Percentiles rank a stretch among this genome's conserved stretches.
These are phyloP conservation scores for Salix exigua DNA, from an alignment of 345 rosid species.

Conservation along the genomic window DNA sequence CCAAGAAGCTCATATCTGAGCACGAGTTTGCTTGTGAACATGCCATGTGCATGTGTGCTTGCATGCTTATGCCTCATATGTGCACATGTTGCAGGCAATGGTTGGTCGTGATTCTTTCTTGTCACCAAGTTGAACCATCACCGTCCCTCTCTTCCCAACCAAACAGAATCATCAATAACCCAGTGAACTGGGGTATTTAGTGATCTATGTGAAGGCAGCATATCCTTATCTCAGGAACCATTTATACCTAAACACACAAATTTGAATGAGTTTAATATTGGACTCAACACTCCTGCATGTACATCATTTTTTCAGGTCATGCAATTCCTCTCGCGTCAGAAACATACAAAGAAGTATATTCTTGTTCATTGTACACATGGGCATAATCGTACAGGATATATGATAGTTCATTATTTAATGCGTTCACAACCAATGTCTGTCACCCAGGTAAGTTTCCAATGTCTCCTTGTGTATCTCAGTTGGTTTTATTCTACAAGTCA, in stretches of 20 bases:
- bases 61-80: neutral
- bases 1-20: neutral
- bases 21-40: neutral
- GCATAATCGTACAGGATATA: conserved; percentile 94
- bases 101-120: neutral
- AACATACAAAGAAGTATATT: conserved; percentile 68
- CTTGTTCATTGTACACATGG: conserved; percentile 99
- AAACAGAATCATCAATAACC: neutral
- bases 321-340: conserved; percentile 68
- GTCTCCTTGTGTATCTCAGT: neutral
- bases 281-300: neutral
- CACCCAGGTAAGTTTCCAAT: conserved; percentile 51
- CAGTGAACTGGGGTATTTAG: neutral
- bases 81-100: neutral
- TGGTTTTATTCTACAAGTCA: neutral
- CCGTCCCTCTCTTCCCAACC: neutral
- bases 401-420: conserved; percentile 94
- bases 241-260: neutral
- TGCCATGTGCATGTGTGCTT: neutral
- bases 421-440: conserved; percentile 74
- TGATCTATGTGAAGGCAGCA: neutral
- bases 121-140: neutral
- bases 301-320: conserved; percentile 47
- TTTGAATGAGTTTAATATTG: neutral
- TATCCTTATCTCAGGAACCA: neutral